Evolutionary conservation across 306 rosid species (phyloP).

Genomic region (Pachyrhizus erosus): DNA sequence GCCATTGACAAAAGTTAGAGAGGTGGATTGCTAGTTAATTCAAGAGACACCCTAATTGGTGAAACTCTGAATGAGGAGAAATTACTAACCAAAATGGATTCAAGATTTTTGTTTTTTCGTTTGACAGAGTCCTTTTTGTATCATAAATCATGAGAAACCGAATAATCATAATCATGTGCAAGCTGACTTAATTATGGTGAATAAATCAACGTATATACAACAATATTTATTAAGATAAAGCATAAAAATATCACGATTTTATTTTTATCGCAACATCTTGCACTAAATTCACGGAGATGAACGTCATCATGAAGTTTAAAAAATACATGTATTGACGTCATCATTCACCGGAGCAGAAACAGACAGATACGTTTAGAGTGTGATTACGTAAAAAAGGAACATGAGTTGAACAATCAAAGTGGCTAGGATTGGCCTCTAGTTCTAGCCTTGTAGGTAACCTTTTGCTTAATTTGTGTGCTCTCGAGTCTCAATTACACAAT

Average conservation of each 20-base stretch:
- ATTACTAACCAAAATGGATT: background rate
- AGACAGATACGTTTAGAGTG: background rate
- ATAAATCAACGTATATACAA: no score
- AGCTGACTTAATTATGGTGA: no score
- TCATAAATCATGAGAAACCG: no score
- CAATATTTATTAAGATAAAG: background rate
- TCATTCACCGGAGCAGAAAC: background rate
- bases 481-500: slow-evolving; percentile 13
- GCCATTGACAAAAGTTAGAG: background rate
- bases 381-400: background rate
- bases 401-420: background rate
- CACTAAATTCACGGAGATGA: slow-evolving; percentile 18
- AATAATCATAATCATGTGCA: no score
- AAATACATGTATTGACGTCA: background rate
- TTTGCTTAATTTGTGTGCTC: slow-evolving; percentile 13
- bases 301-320: background rate
- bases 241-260: background rate
- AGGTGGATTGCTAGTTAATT: background rate
- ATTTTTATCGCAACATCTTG: background rate
- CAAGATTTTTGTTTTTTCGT: background rate
- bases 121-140: background rate
- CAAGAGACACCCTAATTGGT: background rate
- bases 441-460: background rate
- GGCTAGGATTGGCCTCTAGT: background rate
- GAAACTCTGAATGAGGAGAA: background rate